phyloP scores from a whole-genome alignment of 116 monocot species.

The Cymodocea nodosa region DNA sequence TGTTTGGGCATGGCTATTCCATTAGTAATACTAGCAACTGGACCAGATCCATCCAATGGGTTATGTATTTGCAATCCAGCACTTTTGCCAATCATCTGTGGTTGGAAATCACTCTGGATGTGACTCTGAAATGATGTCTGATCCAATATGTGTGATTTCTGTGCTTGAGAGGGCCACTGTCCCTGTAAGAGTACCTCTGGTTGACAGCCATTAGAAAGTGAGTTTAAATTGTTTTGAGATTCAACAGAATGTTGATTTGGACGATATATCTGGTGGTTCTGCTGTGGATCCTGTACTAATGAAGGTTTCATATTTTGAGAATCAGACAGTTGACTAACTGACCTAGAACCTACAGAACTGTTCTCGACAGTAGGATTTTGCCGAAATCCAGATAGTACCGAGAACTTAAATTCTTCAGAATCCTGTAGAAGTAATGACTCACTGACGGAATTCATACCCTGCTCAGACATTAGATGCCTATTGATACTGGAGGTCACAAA shows the following conservation, averaged over 20 bases:
- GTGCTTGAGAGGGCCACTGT: constrained; percentile 15
- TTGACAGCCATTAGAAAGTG: constrained; percentile 28
- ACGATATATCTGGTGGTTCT: constrained; percentile 21
- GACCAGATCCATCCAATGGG: constrained; percentile 17
- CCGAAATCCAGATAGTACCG: constrained; percentile 32
- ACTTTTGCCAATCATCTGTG: constrained; percentile 25
- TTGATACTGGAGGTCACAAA: constrained; percentile 23
- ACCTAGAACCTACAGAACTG: constrained; percentile 21
- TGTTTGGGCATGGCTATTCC: constrained; percentile 12
- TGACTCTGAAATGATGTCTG: constrained; percentile 29
- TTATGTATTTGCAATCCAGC: constrained; percentile 28
- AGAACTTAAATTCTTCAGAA: constrained; percentile 35
- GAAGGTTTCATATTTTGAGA: constrained; percentile 38
- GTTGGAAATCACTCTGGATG: constrained; percentile 51
- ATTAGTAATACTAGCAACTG: constrained; percentile 10
- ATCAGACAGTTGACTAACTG: constrained; percentile 26
- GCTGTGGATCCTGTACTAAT: constrained; percentile 30
- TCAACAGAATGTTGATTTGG: constrained; percentile 21
- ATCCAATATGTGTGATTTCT: constrained; percentile 21
- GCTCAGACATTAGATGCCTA: constrained; percentile 26
- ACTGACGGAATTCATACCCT: constrained; percentile 26
- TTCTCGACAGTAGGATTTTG: constrained; percentile 20
- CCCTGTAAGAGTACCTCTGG: constrained; percentile 21
- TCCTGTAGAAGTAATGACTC: constrained; percentile 27
- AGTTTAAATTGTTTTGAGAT: constrained; percentile 27